Percentiles rank a stretch among this genome's conserved stretches.
Evolutionary conservation across 2,329 filamentous ascomycete genomes (phyloP).

Genomic region (Akanthomyces muscarius): DNA sequence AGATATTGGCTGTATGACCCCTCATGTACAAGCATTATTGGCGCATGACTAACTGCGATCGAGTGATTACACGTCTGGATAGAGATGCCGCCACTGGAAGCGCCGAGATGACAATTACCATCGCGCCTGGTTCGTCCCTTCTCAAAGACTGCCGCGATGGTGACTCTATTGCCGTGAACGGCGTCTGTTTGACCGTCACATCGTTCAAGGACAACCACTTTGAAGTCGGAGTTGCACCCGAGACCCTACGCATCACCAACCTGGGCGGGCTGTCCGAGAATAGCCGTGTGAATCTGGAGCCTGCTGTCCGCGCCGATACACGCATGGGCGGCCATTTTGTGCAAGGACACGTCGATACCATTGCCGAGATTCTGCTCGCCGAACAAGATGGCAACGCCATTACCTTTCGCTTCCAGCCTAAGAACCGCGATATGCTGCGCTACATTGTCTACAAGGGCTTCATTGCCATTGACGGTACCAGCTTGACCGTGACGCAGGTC

Average conservation of each 20-base stretch:
- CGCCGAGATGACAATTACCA: conserved; percentile 82
- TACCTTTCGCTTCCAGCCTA: conserved; percentile 77
- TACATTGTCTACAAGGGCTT: conserved; percentile 98
- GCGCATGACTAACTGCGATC: conserved; percentile 28
- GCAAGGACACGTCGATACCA: conserved; percentile 93
- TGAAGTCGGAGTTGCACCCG: conserved; percentile 90
- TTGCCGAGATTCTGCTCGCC: conserved; percentile 68
- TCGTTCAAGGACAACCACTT: conserved; percentile 55
- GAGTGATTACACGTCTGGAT: conserved; percentile 80
- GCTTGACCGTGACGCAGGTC: conserved; percentile 85
- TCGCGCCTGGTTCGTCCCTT: conserved; percentile 63
- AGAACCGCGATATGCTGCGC: conserved; percentile 63
- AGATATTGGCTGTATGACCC: conserved; percentile 77
- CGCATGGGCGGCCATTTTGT: conserved; percentile 99
- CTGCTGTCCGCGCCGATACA: conserved; percentile 83
- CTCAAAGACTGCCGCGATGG: conserved; percentile 80
- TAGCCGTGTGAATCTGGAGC: conserved; percentile 84
- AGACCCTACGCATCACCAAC: conserved; percentile 93
- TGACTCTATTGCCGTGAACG: conserved; percentile 93
- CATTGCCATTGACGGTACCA: conserved; percentile 89
- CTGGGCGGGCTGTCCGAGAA: conserved; percentile 67
- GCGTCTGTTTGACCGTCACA: conserved; percentile 89
- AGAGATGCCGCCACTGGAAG: conserved; percentile 78
- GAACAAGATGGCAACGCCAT: conserved; percentile 84
- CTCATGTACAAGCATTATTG: conserved; percentile 19